Percentiles rank a stretch among this genome's conserved stretches.
phyloP scores from a whole-genome alignment of 2,329 filamentous ascomycete species.

The Pseudogymnoascus sp. region DNA sequence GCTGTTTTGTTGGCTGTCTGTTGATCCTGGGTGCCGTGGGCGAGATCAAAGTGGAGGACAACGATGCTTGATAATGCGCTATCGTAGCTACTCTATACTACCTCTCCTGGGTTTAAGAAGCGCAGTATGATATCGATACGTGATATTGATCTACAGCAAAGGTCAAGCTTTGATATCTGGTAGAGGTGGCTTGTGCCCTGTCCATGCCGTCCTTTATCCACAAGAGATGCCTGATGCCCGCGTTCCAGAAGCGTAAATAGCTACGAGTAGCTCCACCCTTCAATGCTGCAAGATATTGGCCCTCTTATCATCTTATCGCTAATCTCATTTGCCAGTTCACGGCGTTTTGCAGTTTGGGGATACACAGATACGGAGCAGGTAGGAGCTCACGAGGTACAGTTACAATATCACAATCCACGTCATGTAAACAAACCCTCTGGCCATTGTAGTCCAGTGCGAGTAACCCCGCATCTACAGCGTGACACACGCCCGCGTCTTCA shows the following conservation, averaged over 20 bases:
- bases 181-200: not conserved
- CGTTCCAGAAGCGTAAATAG: not conserved
- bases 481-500: not conserved
- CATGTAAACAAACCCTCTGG: conserved; percentile 1
- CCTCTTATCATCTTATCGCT: not conserved
- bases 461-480: not conserved
- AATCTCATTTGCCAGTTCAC: not conserved
- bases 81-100: not conserved
- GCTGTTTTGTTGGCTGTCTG: not conserved
- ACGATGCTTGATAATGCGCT: not conserved
- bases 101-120: not conserved
- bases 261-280: not conserved
- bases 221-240: too few species aligned
- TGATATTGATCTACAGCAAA: not conserved
- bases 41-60: not conserved
- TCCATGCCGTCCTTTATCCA: not conserved
- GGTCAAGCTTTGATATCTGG: not conserved
- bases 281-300: not conserved
- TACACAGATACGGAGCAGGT: not conserved
- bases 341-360: not conserved
- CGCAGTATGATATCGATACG: not conserved
- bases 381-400: conserved; percentile 1
- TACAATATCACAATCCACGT: not conserved
- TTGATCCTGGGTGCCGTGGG: not conserved
- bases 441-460: not conserved